Percentiles rank a stretch among this genome's conserved stretches.
Evolutionary conservation across 768 basidiomycete species (phyloP).

Genomic region (Phallus indusiatus): DNA sequence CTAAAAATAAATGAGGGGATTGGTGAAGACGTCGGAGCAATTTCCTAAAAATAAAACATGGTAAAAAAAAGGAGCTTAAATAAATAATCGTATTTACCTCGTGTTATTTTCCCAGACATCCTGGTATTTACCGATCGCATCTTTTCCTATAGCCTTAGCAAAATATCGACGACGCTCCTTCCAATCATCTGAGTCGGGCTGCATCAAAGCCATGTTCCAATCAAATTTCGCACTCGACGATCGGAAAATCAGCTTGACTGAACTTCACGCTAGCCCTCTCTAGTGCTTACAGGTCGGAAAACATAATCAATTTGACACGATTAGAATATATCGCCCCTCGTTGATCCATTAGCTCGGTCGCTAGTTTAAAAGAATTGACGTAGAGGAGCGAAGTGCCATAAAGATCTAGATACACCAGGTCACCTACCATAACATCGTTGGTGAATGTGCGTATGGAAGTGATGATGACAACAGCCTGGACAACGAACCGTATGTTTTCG

Average conservation of each 20-base stretch:
- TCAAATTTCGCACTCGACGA: slow-evolving; percentile 17
- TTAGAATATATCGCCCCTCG: slow-evolving; percentile 11
- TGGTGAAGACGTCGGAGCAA: slow-evolving; percentile 5
- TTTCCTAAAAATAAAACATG: not conserved
- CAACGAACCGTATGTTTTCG: slow-evolving; percentile 4
- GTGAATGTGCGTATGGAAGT: not conserved
- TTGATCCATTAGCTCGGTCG: slow-evolving; percentile 10
- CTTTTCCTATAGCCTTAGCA: slow-evolving; percentile 1
- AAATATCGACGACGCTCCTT: slow-evolving; percentile 18
- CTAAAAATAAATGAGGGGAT: not conserved
- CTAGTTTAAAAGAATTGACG: slow-evolving; percentile 10
- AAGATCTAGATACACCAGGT: slow-evolving; percentile 12
- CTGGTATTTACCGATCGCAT: not conserved
- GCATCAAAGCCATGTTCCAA: slow-evolving; percentile 12
- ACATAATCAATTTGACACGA: slow-evolving; percentile 1
- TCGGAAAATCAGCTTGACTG: not conserved
- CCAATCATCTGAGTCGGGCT: slow-evolving; percentile 14
- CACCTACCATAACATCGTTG: slow-evolving; percentile 5
- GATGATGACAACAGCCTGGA: not conserved
- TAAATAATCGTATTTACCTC: not conserved
- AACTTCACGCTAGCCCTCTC: not conserved
- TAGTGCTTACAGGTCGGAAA: not conserved
- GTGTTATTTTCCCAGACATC: not conserved
- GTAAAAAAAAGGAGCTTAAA: not conserved
- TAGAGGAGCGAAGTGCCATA: slow-evolving; percentile 8